phyloP scores from a whole-genome alignment of 441 rosid species.

The Geranium incanum region DNA sequence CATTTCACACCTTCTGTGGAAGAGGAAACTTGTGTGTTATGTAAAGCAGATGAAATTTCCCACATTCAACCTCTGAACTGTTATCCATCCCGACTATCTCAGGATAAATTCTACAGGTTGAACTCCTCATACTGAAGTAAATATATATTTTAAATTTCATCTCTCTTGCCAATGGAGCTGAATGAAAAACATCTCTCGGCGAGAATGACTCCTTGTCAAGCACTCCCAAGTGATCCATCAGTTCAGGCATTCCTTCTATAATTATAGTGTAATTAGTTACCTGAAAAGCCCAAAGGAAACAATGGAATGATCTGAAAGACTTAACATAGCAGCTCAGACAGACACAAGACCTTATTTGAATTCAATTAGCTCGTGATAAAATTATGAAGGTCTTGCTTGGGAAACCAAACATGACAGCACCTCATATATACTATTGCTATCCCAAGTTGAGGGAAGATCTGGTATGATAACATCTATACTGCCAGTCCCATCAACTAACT shows the following conservation, averaged over 20 bases:
- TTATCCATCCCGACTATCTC: conserved; percentile 28
- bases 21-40: conserved; percentile 63
- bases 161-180: conserved; percentile 27
- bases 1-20: conserved; percentile 36
- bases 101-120: conserved; percentile 38
- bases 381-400: conserved; percentile 14
- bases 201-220: conserved; percentile 31
- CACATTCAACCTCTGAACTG: conserved; percentile 36
- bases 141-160: conserved; percentile 32
- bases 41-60: conserved; percentile 52
- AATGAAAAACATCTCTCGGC: conserved; percentile 46
- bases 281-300: conserved; percentile 32
- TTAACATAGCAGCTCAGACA: conserved; percentile 10
- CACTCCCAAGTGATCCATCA: conserved; percentile 26
- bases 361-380: conserved; percentile 19
- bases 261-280: conserved; percentile 49
- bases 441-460: conserved; percentile 56
- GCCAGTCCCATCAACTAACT: conserved; percentile 65
- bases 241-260: conserved; percentile 51
- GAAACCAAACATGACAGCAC: conserved; percentile 22
- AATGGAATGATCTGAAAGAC: conserved; percentile 12
- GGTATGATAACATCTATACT: conserved; percentile 62
- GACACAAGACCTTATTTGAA: conserved; percentile 9
- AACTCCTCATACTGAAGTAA: conserved; percentile 35
- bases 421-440: conserved; percentile 46